Percentiles rank a stretch among this genome's conserved stretches.
Evolutionary conservation across 495 filamentous ascomycete genomes (phyloP).

Genomic region (Neurospora sp.): DNA sequence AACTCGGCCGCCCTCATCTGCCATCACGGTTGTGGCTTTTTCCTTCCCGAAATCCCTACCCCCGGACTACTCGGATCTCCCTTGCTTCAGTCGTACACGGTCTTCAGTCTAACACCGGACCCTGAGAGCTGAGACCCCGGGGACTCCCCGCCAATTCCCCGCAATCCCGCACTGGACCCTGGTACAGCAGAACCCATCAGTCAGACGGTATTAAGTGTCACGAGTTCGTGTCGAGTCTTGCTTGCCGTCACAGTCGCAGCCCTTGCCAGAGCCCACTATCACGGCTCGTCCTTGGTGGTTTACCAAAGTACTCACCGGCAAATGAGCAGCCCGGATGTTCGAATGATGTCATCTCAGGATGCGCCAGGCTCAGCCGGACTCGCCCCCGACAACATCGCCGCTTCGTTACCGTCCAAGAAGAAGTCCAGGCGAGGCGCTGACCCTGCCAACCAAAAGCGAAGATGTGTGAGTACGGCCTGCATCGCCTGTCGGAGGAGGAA

Average conservation of each 20-base stretch:
- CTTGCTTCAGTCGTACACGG: neutral
- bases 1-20: neutral
- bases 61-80: neutral
- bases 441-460: slow-evolving; percentile 54
- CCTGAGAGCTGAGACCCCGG: neutral
- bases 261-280: neutral
- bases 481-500: slow-evolving; percentile 86
- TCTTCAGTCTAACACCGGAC: neutral
- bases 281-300: neutral
- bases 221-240: neutral
- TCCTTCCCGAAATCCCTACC: neutral
- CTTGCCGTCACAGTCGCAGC: neutral
- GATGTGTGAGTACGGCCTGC: slow-evolving; percentile 90
- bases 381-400: slow-evolving; percentile 1
- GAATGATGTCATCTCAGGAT: neutral
- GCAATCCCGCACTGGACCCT: neutral
- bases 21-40: neutral
- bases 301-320: neutral
- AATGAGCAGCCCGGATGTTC: neutral
- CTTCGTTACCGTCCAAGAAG: slow-evolving; percentile 32
- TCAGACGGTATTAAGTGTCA: neutral
- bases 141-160: neutral
- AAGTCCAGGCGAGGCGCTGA: slow-evolving; percentile 40
- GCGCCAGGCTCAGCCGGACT: slow-evolving; percentile 21
- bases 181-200: neutral